Conservation (phyloP, 2,329 filamentous ascomycete species). For the Dactylonectria estremocensis region DNA sequence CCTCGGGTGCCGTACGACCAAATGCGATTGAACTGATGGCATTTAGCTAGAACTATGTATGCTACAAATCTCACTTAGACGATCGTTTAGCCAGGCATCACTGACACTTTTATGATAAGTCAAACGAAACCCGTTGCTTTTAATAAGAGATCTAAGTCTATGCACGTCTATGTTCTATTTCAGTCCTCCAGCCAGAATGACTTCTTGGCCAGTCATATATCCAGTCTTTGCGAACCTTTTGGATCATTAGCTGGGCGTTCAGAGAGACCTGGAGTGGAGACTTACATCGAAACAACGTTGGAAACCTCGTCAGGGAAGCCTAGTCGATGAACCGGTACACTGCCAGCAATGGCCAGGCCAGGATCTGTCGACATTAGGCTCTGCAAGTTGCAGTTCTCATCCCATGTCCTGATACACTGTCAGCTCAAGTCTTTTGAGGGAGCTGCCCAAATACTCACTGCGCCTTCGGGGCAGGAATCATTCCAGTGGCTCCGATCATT, state of each 20-base stretch:
- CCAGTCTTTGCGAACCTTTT: conserved; percentile 24
- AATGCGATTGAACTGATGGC: too few relatives aligned
- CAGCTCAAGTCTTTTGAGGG: background rate
- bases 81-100: background rate
- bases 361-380: conserved; percentile 49
- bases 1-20: too few relatives aligned
- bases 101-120: background rate
- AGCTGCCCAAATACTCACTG: conserved; percentile 35
- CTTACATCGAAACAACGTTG: conserved; percentile 53
- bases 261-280: conserved; percentile 10
- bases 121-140: background rate
- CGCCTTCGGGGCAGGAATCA: conserved; percentile 52
- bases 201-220: conserved; percentile 24
- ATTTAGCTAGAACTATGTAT: background rate
- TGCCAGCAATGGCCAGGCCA: conserved; percentile 53
- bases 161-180: conserved; percentile 8
- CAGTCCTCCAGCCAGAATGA: conserved; percentile 22
- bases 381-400: conserved; percentile 48
- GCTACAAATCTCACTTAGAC: background rate
- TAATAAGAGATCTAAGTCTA: conserved; percentile 4
- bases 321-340: conserved; percentile 53
- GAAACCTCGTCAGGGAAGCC: conserved; percentile 54
- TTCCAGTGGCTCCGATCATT: conserved; percentile 54
- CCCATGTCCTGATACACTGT: conserved; percentile 47
- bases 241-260: background rate